A percentile compares a stretch with the other conserved stretches of the same genome.
These are phyloP conservation scores for Termitomyces sp. DNA, from an alignment of 768 basidiomycete species.

Conservation along the genomic window DNA sequence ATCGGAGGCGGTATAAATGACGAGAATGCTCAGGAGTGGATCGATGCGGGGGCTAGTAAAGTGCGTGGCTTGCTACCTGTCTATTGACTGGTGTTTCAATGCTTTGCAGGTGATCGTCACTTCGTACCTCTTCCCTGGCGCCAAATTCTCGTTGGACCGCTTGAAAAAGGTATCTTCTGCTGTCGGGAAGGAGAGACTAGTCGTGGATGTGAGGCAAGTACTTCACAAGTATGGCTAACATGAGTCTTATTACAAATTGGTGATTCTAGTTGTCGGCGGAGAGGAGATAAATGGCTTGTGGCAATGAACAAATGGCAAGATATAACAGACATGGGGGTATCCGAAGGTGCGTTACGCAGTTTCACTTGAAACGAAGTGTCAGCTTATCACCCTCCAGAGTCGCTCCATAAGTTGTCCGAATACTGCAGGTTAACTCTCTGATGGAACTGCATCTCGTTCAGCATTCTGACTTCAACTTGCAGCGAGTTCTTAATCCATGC, in stretches of 20 bases:
- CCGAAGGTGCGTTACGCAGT: conserved; percentile 47
- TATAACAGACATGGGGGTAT: conserved; percentile 91
- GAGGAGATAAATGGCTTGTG: conserved; percentile 78
- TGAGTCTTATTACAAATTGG: not conserved
- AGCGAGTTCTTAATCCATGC: conserved; percentile 96
- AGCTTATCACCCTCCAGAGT: conserved; percentile 42
- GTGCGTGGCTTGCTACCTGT: conserved; percentile 23
- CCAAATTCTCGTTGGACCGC: conserved; percentile 69
- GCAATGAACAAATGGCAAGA: conserved; percentile 99
- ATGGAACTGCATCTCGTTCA: not conserved
- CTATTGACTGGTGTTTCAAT: conserved; percentile 1
- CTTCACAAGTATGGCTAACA: not conserved
- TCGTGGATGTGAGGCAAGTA: conserved; percentile 87
- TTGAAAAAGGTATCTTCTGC: conserved; percentile 53
- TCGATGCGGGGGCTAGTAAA: conserved; percentile 88
- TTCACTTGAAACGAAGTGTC: not conserved
- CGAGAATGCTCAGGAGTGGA: conserved; percentile 77
- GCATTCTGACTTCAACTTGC: not conserved
- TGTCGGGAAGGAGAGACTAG: conserved; percentile 82
- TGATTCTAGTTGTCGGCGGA: conserved; percentile 69
- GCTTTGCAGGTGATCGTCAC: conserved; percentile 86
- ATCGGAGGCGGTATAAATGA: conserved; percentile 90
- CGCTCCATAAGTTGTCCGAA: conserved; percentile 66
- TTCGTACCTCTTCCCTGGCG: conserved; percentile 88
- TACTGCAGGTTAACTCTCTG: conserved; percentile 62